Evolutionary conservation across 2,329 filamentous ascomycete genomes (phyloP).

Genomic region (Apiospora phragmitis): DNA sequence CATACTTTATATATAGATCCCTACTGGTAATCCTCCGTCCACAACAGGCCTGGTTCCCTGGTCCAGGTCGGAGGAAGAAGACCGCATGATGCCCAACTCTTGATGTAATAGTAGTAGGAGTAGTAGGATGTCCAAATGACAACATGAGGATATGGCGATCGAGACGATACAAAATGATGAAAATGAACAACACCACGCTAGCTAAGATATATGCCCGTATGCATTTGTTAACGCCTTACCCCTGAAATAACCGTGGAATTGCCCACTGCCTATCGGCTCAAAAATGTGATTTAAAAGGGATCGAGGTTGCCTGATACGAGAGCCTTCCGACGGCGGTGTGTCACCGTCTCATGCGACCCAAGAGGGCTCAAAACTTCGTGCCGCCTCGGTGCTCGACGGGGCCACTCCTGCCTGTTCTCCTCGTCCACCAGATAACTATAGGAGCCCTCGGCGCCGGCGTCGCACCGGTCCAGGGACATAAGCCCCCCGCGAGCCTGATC

Average conservation of each 20-base stretch:
- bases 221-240: constrained; percentile 1
- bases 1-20: background rate
- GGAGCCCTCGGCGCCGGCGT: constrained; percentile 36
- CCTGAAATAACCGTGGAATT: background rate
- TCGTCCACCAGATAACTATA: constrained; percentile 18
- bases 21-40: background rate
- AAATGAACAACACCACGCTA: constrained; percentile 4
- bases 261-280: background rate
- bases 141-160: background rate
- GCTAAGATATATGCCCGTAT: background rate
- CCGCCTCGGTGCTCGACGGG: constrained; percentile 17
- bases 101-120: background rate
- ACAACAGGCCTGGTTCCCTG: background rate
- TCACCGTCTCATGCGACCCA: constrained; percentile 26
- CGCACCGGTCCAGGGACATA: constrained; percentile 58
- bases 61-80: background rate
- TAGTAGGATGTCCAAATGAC: background rate
- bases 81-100: background rate
- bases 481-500: constrained; percentile 68
- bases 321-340: constrained; percentile 28
- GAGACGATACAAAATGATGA: background rate
- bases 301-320: constrained; percentile 23
- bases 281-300: constrained; percentile 14
- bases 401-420: constrained; percentile 14
- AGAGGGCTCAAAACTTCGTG: constrained; percentile 25